phyloP scores from a whole-genome alignment of 2,329 filamentous ascomycete genomes.

The Cordyceps javanica region DNA sequence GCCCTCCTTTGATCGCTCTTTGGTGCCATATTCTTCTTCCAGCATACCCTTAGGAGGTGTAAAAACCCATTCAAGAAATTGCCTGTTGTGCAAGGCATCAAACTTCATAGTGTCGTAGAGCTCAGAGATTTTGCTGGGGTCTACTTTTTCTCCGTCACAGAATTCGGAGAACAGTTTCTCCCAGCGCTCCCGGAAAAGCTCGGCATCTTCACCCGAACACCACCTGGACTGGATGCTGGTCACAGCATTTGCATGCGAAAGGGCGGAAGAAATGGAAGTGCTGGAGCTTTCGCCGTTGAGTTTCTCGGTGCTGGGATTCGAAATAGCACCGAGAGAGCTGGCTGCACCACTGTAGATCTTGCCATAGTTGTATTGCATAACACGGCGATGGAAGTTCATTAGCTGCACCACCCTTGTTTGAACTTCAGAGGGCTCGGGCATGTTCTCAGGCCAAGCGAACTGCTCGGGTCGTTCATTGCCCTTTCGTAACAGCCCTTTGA shows the following conservation, averaged over 20 bases:
- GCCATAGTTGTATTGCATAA: constrained; percentile 91
- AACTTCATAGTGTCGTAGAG: constrained; percentile 99
- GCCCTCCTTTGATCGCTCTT: constrained; percentile 29
- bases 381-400: constrained; percentile 93
- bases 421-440: constrained; percentile 89
- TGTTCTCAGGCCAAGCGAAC: constrained; percentile 96
- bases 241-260: constrained; percentile 56
- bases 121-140: constrained; percentile 97
- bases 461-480: constrained; percentile 91
- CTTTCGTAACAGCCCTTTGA: constrained; percentile 85
- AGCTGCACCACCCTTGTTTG: constrained; percentile 87
- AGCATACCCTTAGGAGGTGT: constrained; percentile 76
- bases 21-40: constrained; percentile 57
- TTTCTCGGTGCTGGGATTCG: constrained; percentile 44
- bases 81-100: constrained; percentile 91
- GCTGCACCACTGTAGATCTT: constrained; percentile 66
- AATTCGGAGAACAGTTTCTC: constrained; percentile 98
- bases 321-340: constrained; percentile 54
- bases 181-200: constrained; percentile 94
- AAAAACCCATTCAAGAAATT: constrained; percentile 96
- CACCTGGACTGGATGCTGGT: constrained; percentile 79
- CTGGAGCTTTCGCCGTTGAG: constrained; percentile 34
- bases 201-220: constrained; percentile 94
- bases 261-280: constrained; percentile 39
- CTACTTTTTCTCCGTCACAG: constrained; percentile 93